These are phyloP conservation scores for Kwoniella sp. DNA, from an alignment of 768 basidiomycete species.

Conservation along the genomic window DNA sequence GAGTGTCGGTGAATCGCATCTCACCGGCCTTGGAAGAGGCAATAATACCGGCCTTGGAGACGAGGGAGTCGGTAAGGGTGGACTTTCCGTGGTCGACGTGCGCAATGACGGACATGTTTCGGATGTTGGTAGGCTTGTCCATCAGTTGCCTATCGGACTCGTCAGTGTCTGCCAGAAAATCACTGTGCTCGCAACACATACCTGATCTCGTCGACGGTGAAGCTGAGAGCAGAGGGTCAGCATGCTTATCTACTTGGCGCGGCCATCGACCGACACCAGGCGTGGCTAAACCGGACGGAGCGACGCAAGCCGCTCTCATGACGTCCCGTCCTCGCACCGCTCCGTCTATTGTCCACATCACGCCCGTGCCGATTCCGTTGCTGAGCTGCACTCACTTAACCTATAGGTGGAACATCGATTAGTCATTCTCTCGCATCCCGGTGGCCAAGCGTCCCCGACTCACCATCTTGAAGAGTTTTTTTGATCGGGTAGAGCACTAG, in stretches of 20 bases:
- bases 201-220: conserved; percentile 52
- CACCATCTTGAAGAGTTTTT: conserved; percentile 40
- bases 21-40: conserved; percentile 91
- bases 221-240: conserved; percentile 22
- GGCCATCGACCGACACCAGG: neutral
- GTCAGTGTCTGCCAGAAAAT: neutral
- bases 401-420: conserved; percentile 11
- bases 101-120: conserved; percentile 55
- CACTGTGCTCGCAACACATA: conserved; percentile 13
- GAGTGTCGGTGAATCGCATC: conserved; percentile 93
- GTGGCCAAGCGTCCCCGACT: conserved; percentile 8
- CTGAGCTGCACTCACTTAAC: conserved; percentile 35
- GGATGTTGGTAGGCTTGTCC: conserved; percentile 49
- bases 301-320: neutral
- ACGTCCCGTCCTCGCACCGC: neutral
- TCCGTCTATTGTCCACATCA: neutral
- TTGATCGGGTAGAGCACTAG: conserved; percentile 9
- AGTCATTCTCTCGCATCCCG: conserved; percentile 20
- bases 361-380: neutral
- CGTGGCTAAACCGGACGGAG: neutral
- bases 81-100: conserved; percentile 99
- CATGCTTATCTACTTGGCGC: neutral
- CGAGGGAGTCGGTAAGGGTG: conserved; percentile 95
- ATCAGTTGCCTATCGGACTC: neutral
- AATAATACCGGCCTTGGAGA: conserved; percentile 99